Conservation (phyloP, 1,139 yeast species). For the Diutina mesorugosa region DNA sequence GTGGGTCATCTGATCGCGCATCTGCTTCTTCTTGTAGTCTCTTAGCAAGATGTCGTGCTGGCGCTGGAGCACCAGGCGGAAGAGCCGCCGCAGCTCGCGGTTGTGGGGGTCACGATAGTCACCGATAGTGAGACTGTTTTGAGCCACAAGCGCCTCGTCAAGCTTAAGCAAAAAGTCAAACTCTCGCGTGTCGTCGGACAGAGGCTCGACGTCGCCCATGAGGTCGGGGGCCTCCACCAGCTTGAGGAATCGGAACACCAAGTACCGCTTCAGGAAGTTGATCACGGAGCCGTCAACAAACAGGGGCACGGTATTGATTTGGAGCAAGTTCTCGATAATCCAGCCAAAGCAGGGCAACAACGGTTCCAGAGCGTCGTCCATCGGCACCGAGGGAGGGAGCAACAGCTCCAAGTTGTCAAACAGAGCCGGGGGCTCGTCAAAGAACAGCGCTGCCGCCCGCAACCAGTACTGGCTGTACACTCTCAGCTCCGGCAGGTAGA, state of each 20-base stretch:
- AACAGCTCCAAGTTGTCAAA: conserved; percentile 22
- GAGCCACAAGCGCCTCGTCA: conserved; percentile 20
- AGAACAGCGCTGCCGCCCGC: conserved; percentile 28
- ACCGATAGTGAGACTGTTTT: conserved; percentile 6
- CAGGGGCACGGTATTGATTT: conserved; percentile 23
- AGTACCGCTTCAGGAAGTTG: conserved; percentile 31
- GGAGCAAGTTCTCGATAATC: conserved; percentile 32
- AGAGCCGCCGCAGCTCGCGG: conserved; percentile 5
- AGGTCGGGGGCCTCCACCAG: conserved; percentile 28
- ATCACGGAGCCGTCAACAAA: conserved; percentile 14
- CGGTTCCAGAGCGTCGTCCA: conserved; percentile 18
- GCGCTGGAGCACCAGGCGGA: conserved; percentile 19
- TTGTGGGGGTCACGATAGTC: not conserved
- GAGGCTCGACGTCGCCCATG: conserved; percentile 12
- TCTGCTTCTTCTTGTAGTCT: conserved; percentile 23
- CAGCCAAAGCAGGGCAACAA: conserved; percentile 74
- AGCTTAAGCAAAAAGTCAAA: conserved; percentile 32
- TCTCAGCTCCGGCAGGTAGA: conserved; percentile 74
- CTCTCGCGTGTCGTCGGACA: conserved; percentile 27
- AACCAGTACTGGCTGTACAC: conserved; percentile 56
- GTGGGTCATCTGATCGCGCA: not conserved
- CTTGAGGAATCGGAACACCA: conserved; percentile 27
- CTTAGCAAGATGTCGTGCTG: conserved; percentile 21
- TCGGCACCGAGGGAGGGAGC: conserved; percentile 18
- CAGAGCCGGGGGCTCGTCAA: conserved; percentile 6